phyloP scores from a whole-genome alignment of 352 stramenopile species.

The Halophytophthora batemanensis region DNA sequence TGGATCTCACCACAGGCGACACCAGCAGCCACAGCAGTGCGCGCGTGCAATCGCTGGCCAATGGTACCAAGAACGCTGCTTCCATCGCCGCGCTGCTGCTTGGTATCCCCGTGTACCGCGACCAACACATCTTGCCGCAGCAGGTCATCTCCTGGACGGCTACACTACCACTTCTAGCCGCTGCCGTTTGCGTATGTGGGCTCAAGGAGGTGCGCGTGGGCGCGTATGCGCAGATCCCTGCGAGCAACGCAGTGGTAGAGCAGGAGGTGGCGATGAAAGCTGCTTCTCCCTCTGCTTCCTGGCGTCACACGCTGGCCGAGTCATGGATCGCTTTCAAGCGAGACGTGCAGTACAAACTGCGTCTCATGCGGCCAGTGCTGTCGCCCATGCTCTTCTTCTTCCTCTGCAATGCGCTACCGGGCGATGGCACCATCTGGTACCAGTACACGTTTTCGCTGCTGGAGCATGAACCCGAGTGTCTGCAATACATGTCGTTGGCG shows the following conservation, averaged over 20 bases:
- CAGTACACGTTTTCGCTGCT: conserved; percentile 78
- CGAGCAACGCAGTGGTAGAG: not conserved
- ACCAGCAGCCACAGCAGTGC: conserved; percentile 54
- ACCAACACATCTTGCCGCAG: conserved; percentile 46
- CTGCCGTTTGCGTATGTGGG: conserved; percentile 41
- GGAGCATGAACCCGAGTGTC: conserved; percentile 48
- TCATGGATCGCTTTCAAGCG: conserved; percentile 48
- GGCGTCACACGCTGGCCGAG: conserved; percentile 10
- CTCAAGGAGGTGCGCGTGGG: conserved; percentile 38
- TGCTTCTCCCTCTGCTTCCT: conserved; percentile 8
- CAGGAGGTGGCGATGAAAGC: conserved; percentile 1
- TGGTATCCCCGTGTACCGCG: conserved; percentile 64
- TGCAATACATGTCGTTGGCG: conserved; percentile 69
- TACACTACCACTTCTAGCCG: conserved; percentile 50
- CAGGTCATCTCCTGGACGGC: conserved; percentile 65
- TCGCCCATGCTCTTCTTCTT: conserved; percentile 83
- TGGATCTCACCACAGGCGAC: conserved; percentile 57
- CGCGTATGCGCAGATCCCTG: not conserved
- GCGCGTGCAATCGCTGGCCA: conserved; percentile 65
- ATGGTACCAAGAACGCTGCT: conserved; percentile 61
- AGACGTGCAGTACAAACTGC: conserved; percentile 41
- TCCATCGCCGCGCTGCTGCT: conserved; percentile 59
- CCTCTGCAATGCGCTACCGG: conserved; percentile 65
- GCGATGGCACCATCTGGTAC: conserved; percentile 71
- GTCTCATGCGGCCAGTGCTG: conserved; percentile 50